Percentiles rank a stretch among this genome's conserved stretches.
Conservation (phyloP, 1,284 basidiomycete genomes). For the Cutaneotrichosporon mucoides region DNA sequence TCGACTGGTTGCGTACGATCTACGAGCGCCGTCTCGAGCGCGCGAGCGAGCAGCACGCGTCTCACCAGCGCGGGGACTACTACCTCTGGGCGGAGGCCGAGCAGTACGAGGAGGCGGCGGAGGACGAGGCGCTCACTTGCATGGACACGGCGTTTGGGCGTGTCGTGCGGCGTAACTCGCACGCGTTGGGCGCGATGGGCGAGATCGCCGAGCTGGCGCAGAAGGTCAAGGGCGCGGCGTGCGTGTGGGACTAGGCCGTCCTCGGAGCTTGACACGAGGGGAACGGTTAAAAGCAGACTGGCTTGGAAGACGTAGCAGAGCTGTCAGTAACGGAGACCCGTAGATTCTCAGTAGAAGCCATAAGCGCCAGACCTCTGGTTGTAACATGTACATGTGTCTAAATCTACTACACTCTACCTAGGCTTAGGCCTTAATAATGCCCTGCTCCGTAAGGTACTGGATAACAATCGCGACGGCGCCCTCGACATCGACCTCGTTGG, state of each 20-base stretch:
- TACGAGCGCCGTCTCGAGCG: constrained; percentile 14
- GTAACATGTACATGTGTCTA: constrained; percentile 9
- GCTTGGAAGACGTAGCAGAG: too few species aligned
- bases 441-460: constrained; percentile 68
- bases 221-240: constrained; percentile 12
- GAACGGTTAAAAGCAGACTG: too few species aligned
- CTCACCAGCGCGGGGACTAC: constrained; percentile 11
- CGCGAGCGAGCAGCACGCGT: constrained; percentile 1
- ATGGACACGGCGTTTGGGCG: constrained; percentile 19
- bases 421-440: constrained; percentile 35
- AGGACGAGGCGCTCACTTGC: constrained; percentile 17
- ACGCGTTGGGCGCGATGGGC: constrained; percentile 9
- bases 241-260: background rate
- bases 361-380: background rate
- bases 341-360: too few species aligned
- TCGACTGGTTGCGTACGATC: constrained; percentile 13
- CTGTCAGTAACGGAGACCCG: too few species aligned
- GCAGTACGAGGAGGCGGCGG: constrained; percentile 17
- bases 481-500: constrained; percentile 71
- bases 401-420: background rate
- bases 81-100: constrained; percentile 17
- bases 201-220: constrained; percentile 13
- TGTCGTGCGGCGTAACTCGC: constrained; percentile 8
- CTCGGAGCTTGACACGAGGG: too few species aligned
- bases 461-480: constrained; percentile 77